Base-by-base conservation (phyloP, 352 stramenopile species). In the Elongisporangium prolatum region DNA sequence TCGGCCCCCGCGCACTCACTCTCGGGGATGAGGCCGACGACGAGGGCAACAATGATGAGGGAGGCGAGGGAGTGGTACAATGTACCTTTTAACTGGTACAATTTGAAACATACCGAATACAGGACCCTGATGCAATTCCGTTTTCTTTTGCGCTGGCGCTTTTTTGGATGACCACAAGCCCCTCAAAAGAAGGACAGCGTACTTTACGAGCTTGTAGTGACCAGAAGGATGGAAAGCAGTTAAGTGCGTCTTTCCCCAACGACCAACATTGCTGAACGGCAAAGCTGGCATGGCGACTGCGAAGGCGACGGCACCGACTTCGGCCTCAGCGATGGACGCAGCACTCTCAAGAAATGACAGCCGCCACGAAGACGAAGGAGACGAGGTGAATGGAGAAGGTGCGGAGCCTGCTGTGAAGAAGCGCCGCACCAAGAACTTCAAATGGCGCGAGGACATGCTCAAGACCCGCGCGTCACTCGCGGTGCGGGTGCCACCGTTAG, bases 391-490 rank as follows among this genome's bases (percentile, higher is more conserved):
- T 51, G 1, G 47, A 34, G 37, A 61, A 55, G 37, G 54, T 20
- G 40, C 53, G 8, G 57, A 62, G 20, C 66, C 62, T 22, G 59
- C 79, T 9, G 78, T 92, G 11, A 90, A 93, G 73, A 93, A 91
- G 60, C 76, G 83, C 4, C 80, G 79, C 47, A 93, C 83, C 17
- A 93, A 93, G 67, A 89, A 93, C 70, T 93, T 77, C 61, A 80
- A 89, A 57, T 69, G 80, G 69, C 78, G 83, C 37, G 83, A 93
- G 60, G 73, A 91, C 51, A 71, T 89, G 73, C 66, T 75, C 34
- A 82, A 81, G 50, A 68, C 80, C 4, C 77, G 79, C 17, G 72
- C 70, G 20, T 67, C 57, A 2, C 61, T 84, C 22, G 59, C 72
- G 9, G 70, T 87, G 24, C 56, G 64, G 14, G 56, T 91, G 18